Percentiles rank a stretch among this genome's conserved stretches.
Evolutionary conservation across 768 basidiomycete species (phyloP).

Genomic region (Rhodotorula toruloides): DNA sequence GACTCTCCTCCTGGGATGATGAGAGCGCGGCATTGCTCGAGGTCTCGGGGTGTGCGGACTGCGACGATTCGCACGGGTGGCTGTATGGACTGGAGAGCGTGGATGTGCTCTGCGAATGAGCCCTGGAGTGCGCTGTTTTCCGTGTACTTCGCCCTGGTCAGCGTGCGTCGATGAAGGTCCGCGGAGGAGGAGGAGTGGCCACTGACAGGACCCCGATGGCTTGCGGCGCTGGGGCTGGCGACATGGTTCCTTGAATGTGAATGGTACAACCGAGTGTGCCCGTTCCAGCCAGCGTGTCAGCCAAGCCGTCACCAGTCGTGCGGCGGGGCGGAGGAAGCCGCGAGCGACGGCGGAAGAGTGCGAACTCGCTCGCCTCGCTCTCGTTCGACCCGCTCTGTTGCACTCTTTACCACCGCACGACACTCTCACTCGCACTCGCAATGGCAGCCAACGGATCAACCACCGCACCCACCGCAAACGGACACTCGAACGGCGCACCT

Average conservation of each 20-base stretch:
- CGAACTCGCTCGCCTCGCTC: background rate
- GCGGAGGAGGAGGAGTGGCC: background rate
- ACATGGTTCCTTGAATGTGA: background rate
- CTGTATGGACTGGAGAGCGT: constrained; percentile 55
- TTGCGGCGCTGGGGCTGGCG: no score
- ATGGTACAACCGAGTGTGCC: background rate
- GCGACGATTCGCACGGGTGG: constrained; percentile 37
- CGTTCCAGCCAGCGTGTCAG: no score
- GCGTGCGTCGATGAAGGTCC: background rate
- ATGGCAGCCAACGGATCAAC: background rate
- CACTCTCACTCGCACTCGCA: background rate
- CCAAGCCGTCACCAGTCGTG: no score
- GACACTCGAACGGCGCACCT: background rate
- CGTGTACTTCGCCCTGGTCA: background rate
- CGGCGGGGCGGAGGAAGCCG: background rate
- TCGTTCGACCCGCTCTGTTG: background rate
- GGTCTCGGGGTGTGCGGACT: constrained; percentile 71
- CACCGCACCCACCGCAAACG: background rate
- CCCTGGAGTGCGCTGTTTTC: constrained; percentile 71
- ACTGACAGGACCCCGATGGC: constrained; percentile 24
- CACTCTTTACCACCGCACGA: no score
- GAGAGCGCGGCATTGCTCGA: constrained; percentile 69
- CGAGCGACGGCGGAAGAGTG: background rate
- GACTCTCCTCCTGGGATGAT: constrained; percentile 96
- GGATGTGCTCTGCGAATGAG: constrained; percentile 81